Evolutionary conservation across 1,139 yeast genomes (phyloP).

Genomic region (Geotrichum macrosporum): DNA sequence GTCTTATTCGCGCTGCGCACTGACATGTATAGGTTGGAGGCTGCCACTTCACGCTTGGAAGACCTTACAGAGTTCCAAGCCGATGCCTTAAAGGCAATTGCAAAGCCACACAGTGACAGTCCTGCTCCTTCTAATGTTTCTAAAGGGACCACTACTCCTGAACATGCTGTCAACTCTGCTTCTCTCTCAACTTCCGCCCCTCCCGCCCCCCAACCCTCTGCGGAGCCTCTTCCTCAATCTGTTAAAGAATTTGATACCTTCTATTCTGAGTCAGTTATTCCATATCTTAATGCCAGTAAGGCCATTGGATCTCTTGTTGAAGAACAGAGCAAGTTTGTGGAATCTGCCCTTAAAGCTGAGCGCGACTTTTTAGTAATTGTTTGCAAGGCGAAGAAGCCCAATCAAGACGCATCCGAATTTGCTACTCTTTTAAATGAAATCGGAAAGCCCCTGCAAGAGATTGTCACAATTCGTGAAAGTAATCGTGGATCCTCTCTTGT

Average conservation of each 20-base stretch:
- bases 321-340: conserved; percentile 34
- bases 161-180: too few relatives aligned
- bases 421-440: conserved; percentile 63
- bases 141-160: too few relatives aligned
- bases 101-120: conserved; percentile 21
- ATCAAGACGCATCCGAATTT: conserved; percentile 48
- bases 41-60: conserved; percentile 89
- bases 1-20: neutral
- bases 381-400: conserved; percentile 58
- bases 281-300: conserved; percentile 41
- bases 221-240: conserved; percentile 27
- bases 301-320: conserved; percentile 21
- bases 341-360: conserved; percentile 59
- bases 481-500: conserved; percentile 62
- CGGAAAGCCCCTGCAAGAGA: conserved; percentile 54
- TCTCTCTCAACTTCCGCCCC: conserved; percentile 25
- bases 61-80: conserved; percentile 81
- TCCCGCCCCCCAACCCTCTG: conserved; percentile 24
- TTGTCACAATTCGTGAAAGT: conserved; percentile 61
- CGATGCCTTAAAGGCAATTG: conserved; percentile 36
- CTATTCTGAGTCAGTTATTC: conserved; percentile 50
- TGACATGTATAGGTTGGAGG: conserved; percentile 56
- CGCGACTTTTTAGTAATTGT: conserved; percentile 57
- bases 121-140: conserved; percentile 21
- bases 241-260: conserved; percentile 51